Evolutionary conservation across 345 rosid genomes (phyloP).

Genomic region (Linum lewisii): DNA sequence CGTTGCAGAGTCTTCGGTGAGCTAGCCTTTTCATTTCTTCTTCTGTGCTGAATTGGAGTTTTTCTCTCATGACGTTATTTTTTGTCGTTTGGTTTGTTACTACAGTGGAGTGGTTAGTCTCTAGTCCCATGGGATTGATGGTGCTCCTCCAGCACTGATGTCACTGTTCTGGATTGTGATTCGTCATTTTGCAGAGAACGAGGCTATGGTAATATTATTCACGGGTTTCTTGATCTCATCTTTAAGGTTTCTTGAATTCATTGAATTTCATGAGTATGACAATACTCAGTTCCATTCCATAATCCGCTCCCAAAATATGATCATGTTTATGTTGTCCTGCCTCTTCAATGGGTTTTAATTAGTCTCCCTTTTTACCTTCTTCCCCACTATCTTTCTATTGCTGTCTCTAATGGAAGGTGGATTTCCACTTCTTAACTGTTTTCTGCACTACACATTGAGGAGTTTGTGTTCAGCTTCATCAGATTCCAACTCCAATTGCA

Average conservation of each 20-base stretch:
- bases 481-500: conserved; percentile 11
- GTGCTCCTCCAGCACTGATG: conserved; percentile 37
- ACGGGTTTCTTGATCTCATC: too few species aligned
- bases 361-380: conserved; percentile 4
- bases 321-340: too few species aligned
- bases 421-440: conserved; percentile 55
- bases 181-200: conserved; percentile 48
- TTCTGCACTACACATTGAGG: conserved; percentile 49
- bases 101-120: too few species aligned
- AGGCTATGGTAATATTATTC: conserved; percentile 38
- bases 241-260: too few species aligned
- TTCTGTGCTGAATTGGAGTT: background rate
- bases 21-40: background rate
- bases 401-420: conserved; percentile 42
- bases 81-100: too few species aligned
- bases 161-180: conserved; percentile 46
- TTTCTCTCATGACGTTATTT: too few species aligned
- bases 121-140: conserved; percentile 25
- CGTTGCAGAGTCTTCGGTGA: background rate
- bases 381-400: too few species aligned
- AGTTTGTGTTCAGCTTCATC: conserved; percentile 48
- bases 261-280: too few species aligned
- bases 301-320: too few species aligned
- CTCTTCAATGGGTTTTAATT: background rate
- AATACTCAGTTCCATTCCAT: too few species aligned